These are phyloP conservation scores for Hyphopichia wangnamkhiaoensis DNA, from an alignment of 1,139 yeast genomes.

Conservation along the genomic window DNA sequence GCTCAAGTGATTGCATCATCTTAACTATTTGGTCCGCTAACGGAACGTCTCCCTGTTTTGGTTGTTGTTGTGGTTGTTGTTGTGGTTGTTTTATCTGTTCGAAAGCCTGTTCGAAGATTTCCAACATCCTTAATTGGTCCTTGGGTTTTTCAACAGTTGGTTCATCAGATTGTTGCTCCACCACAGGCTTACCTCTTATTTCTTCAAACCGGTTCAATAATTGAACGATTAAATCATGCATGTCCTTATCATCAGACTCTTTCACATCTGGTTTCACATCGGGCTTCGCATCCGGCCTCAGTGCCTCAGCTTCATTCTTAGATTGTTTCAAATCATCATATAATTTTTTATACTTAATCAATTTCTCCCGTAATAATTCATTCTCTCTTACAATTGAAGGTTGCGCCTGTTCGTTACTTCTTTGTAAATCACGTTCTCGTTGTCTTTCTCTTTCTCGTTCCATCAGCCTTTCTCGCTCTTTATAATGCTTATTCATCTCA, in stretches of 20 bases:
- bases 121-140: background rate
- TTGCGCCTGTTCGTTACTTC: background rate
- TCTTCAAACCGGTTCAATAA: too few species aligned
- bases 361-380: slow-evolving; percentile 31
- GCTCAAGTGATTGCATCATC: background rate
- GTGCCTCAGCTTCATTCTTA: background rate
- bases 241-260: background rate
- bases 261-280: background rate
- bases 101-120: slow-evolving; percentile 1
- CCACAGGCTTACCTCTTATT: background rate
- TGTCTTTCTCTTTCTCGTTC: background rate
- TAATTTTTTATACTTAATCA: slow-evolving; percentile 34
- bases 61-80: too few species aligned
- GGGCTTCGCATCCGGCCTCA: background rate
- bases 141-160: background rate
- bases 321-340: slow-evolving; percentile 18
- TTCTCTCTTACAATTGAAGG: slow-evolving; percentile 23
- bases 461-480: background rate
- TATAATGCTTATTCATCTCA: background rate
- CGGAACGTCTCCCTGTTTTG: too few species aligned
- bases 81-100: too few species aligned
- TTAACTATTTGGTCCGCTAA: too few species aligned
- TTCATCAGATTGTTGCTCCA: background rate
- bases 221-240: background rate
- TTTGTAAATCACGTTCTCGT: slow-evolving; percentile 4